Percentiles rank a stretch among this genome's conserved stretches.
Evolutionary conservation across 345 rosid genomes (phyloP).

Genomic region (Eucalyptus sp.): DNA sequence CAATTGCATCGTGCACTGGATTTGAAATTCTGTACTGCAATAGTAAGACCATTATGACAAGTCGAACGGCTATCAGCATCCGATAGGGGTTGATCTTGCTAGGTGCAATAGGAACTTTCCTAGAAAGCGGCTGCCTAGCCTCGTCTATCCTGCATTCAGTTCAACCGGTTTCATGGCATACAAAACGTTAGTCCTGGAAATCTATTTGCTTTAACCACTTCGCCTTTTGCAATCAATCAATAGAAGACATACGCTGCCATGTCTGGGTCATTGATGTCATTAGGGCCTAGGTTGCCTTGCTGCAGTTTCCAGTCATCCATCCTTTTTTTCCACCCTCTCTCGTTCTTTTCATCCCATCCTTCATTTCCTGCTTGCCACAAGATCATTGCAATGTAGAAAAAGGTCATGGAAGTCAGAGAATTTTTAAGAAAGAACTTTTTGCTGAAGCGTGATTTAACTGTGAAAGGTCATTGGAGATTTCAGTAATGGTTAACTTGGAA

Average conservation of each 20-base stretch:
- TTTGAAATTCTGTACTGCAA: conserved; percentile 72
- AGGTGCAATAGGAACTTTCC: conserved; percentile 84
- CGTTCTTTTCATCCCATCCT: conserved; percentile 78
- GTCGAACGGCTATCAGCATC: conserved; percentile 78
- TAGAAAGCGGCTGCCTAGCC: conserved; percentile 72
- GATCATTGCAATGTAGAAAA: background rate
- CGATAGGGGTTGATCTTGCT: conserved; percentile 84
- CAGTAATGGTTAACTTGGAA: background rate
- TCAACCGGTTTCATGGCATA: background rate
- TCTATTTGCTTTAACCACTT: background rate
- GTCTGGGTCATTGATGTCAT: conserved; percentile 57
- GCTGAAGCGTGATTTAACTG: background rate
- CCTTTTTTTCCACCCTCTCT: conserved; percentile 79
- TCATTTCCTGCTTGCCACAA: conserved; percentile 36
- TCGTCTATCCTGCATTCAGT: conserved; percentile 51
- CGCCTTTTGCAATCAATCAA: background rate
- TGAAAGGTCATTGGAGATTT: background rate
- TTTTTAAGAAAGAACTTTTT: background rate
- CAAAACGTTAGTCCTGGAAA: background rate
- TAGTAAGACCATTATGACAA: conserved; percentile 54
- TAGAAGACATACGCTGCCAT: conserved; percentile 37
- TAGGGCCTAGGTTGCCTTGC: conserved; percentile 81
- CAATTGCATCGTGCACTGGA: conserved; percentile 78
- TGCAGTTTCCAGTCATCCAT: conserved; percentile 95
- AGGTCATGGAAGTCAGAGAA: background rate